These are phyloP conservation scores for Zygnema cylindricum DNA, from an alignment of 139 green algal genomes.

Conservation along the genomic window DNA sequence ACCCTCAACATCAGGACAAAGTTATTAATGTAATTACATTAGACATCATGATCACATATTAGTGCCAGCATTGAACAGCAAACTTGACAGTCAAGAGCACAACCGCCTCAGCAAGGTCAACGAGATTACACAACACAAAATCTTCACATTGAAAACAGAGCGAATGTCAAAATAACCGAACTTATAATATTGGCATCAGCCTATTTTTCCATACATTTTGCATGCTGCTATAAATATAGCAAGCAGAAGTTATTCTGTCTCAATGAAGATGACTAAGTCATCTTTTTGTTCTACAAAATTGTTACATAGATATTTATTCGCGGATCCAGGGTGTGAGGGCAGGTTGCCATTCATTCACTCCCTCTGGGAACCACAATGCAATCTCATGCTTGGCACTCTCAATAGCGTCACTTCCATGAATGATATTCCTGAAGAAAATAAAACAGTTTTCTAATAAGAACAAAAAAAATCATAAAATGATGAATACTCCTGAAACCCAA, in stretches of 20 bases:
- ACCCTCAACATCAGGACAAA: too few species aligned
- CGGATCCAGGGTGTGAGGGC: slow-evolving; percentile 38
- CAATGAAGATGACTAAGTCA: not conserved
- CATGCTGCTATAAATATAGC: not conserved
- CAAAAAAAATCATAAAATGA: slow-evolving; percentile 1
- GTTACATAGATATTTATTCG: slow-evolving; percentile 14
- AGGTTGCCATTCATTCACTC: slow-evolving; percentile 40
- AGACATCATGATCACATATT: too few species aligned
- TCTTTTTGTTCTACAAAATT: not conserved
- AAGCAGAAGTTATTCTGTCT: not conserved
- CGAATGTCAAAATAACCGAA: too few species aligned
- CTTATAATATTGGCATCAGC: too few species aligned
- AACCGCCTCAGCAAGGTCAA: too few species aligned
- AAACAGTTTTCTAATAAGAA: not conserved
- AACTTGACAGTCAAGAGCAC: too few species aligned
- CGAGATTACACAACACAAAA: too few species aligned
- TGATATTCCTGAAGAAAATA: slow-evolving; percentile 82
- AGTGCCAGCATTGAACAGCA: too few species aligned
- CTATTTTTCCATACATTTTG: too few species aligned
- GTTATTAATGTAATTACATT: too few species aligned
- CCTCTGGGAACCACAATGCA: slow-evolving; percentile 56
- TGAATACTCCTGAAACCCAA: slow-evolving; percentile 25
- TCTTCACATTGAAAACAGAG: too few species aligned
- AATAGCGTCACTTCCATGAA: slow-evolving; percentile 90
- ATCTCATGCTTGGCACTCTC: slow-evolving; percentile 95